phyloP scores from a whole-genome alignment of 1,284 basidiomycete genomes.

The Cutaneotrichosporon cyanovorans region DNA sequence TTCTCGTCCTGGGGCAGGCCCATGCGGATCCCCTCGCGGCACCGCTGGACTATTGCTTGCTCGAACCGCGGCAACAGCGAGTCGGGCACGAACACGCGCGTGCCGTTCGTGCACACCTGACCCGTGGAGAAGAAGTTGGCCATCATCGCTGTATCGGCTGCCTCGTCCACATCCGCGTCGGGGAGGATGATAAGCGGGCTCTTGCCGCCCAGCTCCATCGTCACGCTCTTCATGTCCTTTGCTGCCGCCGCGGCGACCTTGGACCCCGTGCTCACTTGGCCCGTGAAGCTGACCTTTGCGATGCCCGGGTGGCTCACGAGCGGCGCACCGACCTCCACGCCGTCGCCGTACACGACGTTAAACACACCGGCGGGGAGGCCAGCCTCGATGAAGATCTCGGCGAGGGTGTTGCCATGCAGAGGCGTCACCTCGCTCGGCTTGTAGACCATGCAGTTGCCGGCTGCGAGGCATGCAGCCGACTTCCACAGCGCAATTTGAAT shows the following conservation, averaged over 20 bases:
- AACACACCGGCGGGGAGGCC: slow-evolving; percentile 14
- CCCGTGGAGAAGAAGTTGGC: slow-evolving; percentile 16
- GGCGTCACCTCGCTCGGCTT: slow-evolving; percentile 18
- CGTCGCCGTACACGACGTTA: slow-evolving; percentile 18
- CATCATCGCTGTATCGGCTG: slow-evolving; percentile 16
- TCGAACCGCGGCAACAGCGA: slow-evolving; percentile 5
- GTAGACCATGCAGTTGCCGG: slow-evolving; percentile 19
- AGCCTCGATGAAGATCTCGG: slow-evolving; percentile 12
- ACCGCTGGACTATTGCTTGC: slow-evolving; percentile 7
- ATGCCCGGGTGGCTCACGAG: slow-evolving; percentile 11
- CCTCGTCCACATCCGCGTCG: slow-evolving; percentile 14
- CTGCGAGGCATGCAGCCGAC: slow-evolving; percentile 12
- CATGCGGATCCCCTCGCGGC: slow-evolving; percentile 14
- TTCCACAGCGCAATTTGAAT: slow-evolving; percentile 19
- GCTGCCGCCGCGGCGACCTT: slow-evolving; percentile 11
- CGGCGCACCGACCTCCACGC: slow-evolving; percentile 7
- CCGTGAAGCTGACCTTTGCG: slow-evolving; percentile 19
- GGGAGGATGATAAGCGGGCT: slow-evolving; percentile 13
- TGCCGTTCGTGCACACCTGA: slow-evolving; percentile 19
- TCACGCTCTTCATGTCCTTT: slow-evolving; percentile 13
- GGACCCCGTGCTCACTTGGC: slow-evolving; percentile 12
- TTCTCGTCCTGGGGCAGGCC: slow-evolving; percentile 12
- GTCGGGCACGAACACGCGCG: slow-evolving; percentile 17
- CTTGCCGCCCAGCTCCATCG: slow-evolving; percentile 21
- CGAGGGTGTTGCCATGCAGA: slow-evolving; percentile 14